Base-by-base conservation (phyloP, 345 rosid genomes). In the Bruguiera sexangula region DNA sequence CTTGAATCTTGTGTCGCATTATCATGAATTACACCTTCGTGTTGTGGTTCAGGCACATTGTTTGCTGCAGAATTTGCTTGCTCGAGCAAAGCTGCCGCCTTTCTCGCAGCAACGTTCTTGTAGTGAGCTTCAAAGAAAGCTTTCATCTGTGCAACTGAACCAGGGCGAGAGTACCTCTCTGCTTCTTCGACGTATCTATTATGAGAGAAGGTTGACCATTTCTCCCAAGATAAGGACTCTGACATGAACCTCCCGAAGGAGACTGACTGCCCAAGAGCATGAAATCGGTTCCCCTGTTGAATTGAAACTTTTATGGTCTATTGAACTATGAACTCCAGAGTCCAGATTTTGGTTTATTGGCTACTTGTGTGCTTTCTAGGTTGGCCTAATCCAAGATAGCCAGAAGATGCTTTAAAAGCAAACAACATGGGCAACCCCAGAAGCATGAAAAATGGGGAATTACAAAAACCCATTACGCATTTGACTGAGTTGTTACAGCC, bases 91-190 rank as follows among this genome's bases (percentile, higher is more conserved):
- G 85, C 85, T 16, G 78, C 82, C 11, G 81, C 82, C 69, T 78
- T 83, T 69, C 77, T 73, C 19, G 84, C 84, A 29, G 86, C 86
- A 24, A 80, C 71, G 4, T 66, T 56, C 69, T 60, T 80, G 66
- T 75, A 80, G 60, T 83, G 86, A 29, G 86, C 84, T 72, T 83
- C 86, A 36, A 83, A 83, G 81, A 80, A 83, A 32, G 86, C 84
- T 67, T 80, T 83, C 74, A 75, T 83, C 79, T 83, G 84, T 0
- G 84, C 86, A 55, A 83, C 86, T 1, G 84, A 83, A 6, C 86
- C 86, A 2, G 86, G 86, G 21, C 69, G 75, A 22, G 84, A 72
- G 67, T 67, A 80, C 63, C 69, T 80, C 77, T 83, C 82, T 1
- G 86, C 86, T 46, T 83, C 86, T 67, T 83, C 86, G 2, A 80